Conservation (phyloP, 2,329 filamentous ascomycete species). For the Endocalyx cinctus region DNA sequence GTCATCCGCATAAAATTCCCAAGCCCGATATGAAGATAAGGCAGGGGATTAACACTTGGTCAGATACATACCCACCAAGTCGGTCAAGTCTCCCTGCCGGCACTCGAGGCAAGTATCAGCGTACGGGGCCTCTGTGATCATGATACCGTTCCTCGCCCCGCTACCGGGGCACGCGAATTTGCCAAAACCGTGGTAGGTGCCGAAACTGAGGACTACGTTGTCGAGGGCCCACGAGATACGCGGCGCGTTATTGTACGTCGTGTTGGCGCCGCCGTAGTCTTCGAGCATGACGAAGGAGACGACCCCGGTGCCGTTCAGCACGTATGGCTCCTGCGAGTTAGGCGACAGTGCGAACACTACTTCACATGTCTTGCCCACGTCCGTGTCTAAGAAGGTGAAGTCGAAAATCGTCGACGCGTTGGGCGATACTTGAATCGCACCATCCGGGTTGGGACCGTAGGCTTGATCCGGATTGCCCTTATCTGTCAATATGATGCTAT, state of each 20-base stretch:
- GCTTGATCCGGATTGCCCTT: conserved; percentile 46
- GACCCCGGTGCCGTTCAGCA: conserved; percentile 14
- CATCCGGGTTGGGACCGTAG: conserved; percentile 19
- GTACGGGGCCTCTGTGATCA: conserved; percentile 13
- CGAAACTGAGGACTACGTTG: conserved; percentile 6
- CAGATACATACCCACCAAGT: conserved; percentile 17
- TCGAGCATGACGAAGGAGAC: conserved; percentile 17
- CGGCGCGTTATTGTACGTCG: conserved; percentile 16
- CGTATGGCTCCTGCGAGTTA: conserved; percentile 3
- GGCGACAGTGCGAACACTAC: conserved; percentile 51
- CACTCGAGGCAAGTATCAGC: conserved; percentile 21
- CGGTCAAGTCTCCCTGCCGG: too few species aligned
- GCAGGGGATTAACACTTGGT: conserved; percentile 17
- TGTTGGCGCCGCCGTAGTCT: conserved; percentile 9
- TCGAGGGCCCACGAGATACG: conserved; percentile 13
- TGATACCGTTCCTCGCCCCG: conserved; percentile 7
- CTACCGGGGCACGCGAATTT: conserved; percentile 18
- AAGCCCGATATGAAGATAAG: too few species aligned
- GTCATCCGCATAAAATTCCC: too few species aligned
- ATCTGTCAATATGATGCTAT: conserved; percentile 50
- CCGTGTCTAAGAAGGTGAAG: conserved; percentile 57
- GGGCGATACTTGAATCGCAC: conserved; percentile 49
- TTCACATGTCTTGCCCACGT: conserved; percentile 55
- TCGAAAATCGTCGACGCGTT: conserved; percentile 60
- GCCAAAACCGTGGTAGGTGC: conserved; percentile 8